Base-by-base conservation (phyloP, 2,329 filamentous ascomycete species). In the Periconia sp. region DNA sequence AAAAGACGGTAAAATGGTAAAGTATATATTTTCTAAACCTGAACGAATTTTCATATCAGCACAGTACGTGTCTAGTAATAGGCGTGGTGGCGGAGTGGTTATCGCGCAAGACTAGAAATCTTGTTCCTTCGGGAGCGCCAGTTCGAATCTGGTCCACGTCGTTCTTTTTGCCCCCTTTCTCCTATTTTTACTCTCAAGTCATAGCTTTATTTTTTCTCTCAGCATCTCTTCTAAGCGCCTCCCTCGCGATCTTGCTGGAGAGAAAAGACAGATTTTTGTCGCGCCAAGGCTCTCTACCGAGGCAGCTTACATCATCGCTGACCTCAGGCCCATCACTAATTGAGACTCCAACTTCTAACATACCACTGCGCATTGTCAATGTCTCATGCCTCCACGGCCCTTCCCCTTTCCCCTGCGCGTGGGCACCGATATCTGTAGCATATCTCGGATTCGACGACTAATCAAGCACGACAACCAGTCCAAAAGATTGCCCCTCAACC, bases 361-460 rank as follows among this genome's bases (percentile, higher is more conserved):
- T 16, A 8, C 7, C 23, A 12, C 17, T 9, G 3, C 13, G 13
- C 13, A 17, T 40, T 30, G 25, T 32, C n/a, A 36, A 16, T 19
- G 17, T 29, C 35, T 35, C 31, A 77, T 77, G 74, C 65, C 73
- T 42, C 66, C 62, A 7, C 68, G 72, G 28, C 72, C 74, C 0
- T 89, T 92, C 56, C 85, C 86, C 1, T 75, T 83, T n/a, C 75
- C 83, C 1, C 63, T 92, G 11, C 78, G 79, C 35, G 74, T 95
- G 38, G 91, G 91, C 44, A 92, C 83, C 34, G 91, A 95, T 65
- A 86, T 95, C 43, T 90, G 88, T 68, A 78, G 79, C 43, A 79
- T 90, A 43, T 70, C 78, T 1, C 84, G 90, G 41, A 83, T 95
- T 46, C 72, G 75, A 48, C 66, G 69, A 15, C 74, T 91, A 37